Evolutionary conservation across 495 filamentous ascomycete genomes (phyloP).

Genomic region (Neurospora sp.): DNA sequence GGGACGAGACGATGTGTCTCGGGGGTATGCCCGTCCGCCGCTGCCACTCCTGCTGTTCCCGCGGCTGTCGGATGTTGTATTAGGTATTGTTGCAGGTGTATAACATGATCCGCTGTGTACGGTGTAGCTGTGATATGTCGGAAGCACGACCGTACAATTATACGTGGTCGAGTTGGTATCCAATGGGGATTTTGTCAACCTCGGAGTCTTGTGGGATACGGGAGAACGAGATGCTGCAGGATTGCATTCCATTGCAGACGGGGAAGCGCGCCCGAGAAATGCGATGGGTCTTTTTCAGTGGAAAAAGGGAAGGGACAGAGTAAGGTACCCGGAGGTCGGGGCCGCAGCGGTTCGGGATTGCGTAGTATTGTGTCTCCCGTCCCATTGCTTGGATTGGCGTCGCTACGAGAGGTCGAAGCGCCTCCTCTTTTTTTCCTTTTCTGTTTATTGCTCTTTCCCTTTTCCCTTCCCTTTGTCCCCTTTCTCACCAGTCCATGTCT

Average conservation of each 20-base stretch:
- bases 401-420: neutral
- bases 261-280: neutral
- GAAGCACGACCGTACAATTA: neutral
- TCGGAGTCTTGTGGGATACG: neutral
- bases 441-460: neutral
- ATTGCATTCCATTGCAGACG: neutral
- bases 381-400: neutral
- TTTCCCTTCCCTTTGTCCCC: neutral
- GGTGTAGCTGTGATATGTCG: neutral
- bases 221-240: neutral
- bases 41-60: neutral
- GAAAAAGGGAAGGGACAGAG: neutral
- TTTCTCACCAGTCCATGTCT: neutral
- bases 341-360: neutral
- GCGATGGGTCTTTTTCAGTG: neutral
- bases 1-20: neutral
- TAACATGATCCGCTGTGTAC: neutral
- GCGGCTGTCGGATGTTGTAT: neutral
- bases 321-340: neutral
- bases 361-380: neutral
- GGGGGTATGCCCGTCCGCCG: neutral
- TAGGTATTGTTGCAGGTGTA: neutral
- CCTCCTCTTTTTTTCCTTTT: neutral
- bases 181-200: neutral
- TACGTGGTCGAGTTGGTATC: neutral